These are phyloP conservation scores for Fraxinus excelsior DNA, from an alignment of 257 asterid genomes.

Conservation along the genomic window DNA sequence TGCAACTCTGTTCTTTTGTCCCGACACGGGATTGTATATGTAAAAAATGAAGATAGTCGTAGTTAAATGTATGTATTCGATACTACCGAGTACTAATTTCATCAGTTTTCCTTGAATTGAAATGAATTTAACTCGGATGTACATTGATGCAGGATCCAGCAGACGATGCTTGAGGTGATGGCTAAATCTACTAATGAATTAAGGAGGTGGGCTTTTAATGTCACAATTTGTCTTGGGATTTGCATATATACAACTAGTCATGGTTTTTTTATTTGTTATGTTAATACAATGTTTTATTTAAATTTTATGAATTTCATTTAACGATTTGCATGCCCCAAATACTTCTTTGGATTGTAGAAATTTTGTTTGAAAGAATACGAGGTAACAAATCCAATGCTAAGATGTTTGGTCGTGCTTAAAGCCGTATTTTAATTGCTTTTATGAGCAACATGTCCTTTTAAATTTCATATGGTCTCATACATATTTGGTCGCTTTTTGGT, in stretches of 20 bases:
- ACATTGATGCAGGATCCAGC: slow-evolving; percentile 47
- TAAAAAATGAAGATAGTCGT: no score
- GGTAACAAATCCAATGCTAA: not conserved
- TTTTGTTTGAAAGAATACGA: not conserved
- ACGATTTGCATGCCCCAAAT: slow-evolving; percentile 1
- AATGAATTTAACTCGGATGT: not conserved
- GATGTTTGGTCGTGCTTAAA: no score
- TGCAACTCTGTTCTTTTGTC: no score
- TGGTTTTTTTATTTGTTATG: slow-evolving; percentile 24
- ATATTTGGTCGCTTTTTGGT: no score
- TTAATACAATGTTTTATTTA: slow-evolving; percentile 8
- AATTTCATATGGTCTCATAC: no score
- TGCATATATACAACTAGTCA: slow-evolving; percentile 34
- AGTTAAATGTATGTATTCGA: no score
- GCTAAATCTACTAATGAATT: slow-evolving; percentile 22
- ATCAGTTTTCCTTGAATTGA: not conserved
- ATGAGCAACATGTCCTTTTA: no score
- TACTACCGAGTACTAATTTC: not conserved
- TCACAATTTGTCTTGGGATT: slow-evolving; percentile 39
- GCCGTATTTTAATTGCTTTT: no score
- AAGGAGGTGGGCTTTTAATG: slow-evolving; percentile 53
- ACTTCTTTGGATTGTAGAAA: slow-evolving; percentile 8
- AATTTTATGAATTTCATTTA: slow-evolving; percentile 20
- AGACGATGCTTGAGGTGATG: slow-evolving; percentile 46
- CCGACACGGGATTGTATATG: no score